Conservation (phyloP, 1,284 basidiomycete species). For the Lentinula novae-zelandiae region DNA sequence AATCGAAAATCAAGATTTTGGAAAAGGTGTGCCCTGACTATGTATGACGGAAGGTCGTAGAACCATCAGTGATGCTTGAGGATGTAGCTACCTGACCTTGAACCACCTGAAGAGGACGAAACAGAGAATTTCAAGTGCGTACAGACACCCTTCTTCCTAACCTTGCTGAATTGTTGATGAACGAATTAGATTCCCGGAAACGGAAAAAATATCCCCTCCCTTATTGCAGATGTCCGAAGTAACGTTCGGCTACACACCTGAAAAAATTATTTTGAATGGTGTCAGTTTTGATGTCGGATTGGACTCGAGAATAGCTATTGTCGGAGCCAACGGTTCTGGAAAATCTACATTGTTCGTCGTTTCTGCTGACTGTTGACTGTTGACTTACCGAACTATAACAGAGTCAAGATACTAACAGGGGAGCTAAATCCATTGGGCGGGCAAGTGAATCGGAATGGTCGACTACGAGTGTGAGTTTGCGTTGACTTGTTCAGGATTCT, state of each 20-base stretch:
- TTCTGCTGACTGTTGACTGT: neutral
- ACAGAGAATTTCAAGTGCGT: slow-evolving; percentile 82
- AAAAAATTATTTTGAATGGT: slow-evolving; percentile 76
- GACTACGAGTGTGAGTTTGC: slow-evolving; percentile 72
- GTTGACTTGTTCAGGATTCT: neutral
- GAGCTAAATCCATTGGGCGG: slow-evolving; percentile 81
- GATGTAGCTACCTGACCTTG: slow-evolving; percentile 78
- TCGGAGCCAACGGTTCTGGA: slow-evolving; percentile 81
- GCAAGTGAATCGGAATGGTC: slow-evolving; percentile 86
- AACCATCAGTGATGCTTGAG: neutral
- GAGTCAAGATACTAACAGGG: slow-evolving; percentile 94
- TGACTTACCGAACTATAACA: slow-evolving; percentile 24
- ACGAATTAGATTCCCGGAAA: slow-evolving; percentile 73
- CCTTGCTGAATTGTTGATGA: slow-evolving; percentile 1
- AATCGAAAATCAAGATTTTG: slow-evolving; percentile 97
- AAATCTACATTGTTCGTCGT: slow-evolving; percentile 69
- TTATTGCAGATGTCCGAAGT: slow-evolving; percentile 93
- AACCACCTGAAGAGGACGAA: slow-evolving; percentile 89
- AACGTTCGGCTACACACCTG: slow-evolving; percentile 85
- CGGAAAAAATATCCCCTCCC: slow-evolving; percentile 95
- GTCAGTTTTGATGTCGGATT: slow-evolving; percentile 90
- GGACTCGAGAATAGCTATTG: slow-evolving; percentile 88
- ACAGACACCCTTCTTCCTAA: neutral
- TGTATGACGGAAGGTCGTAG: neutral
- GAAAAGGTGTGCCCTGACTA: slow-evolving; percentile 66